These are phyloP conservation scores for Boletus insuetus DNA, from an alignment of 768 basidiomycete genomes.

Conservation along the genomic window DNA sequence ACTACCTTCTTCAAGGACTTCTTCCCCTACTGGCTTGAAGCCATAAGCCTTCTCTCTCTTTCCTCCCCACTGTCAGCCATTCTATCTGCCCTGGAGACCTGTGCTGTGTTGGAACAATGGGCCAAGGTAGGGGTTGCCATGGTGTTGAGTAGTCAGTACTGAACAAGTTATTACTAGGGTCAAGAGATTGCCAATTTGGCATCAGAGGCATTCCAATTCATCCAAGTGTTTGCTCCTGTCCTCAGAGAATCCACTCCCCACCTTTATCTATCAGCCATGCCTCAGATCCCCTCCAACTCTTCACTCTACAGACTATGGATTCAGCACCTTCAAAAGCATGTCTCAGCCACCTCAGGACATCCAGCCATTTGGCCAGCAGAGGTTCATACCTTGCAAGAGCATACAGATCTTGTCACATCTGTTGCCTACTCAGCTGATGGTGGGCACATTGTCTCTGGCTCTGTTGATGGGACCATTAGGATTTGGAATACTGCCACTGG, in stretches of 20 bases:
- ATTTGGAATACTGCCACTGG: too few relatives aligned
- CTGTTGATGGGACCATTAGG: not conserved
- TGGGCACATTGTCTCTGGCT: not conserved
- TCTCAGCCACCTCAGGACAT: too few relatives aligned
- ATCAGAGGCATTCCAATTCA: not conserved
- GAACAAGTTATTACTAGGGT: not conserved
- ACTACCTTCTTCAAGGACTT: not conserved
- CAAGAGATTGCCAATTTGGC: not conserved
- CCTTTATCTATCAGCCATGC: too few relatives aligned
- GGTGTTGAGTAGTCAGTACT: too few relatives aligned
- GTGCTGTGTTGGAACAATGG: too few relatives aligned
- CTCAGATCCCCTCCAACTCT: too few relatives aligned
- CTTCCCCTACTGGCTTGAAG: constrained; percentile 19
- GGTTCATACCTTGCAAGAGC: too few relatives aligned
- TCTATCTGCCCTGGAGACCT: not conserved
- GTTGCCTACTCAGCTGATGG: not conserved
- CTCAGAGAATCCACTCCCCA: too few relatives aligned
- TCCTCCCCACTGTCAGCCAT: not conserved
- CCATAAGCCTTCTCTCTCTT: constrained; percentile 16
- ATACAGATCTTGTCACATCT: not conserved
- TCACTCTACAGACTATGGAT: too few relatives aligned
- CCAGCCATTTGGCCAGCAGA: too few relatives aligned
- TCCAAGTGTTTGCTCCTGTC: not conserved
- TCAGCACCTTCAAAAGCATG: too few relatives aligned
- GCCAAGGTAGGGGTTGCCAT: too few relatives aligned